phyloP scores from a whole-genome alignment of 306 rosid genomes.

The peach (Prunus persica) region Prunus_persica_NCBIv2 NC_034010.1:7120001-7120500 shows the following conservation, averaged over 20 bases:
- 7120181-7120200: slow-evolving; percentile 19
- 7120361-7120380: not conserved
- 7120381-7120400: not conserved
- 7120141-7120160: too few species aligned
- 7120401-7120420: not conserved
- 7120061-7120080: too few species aligned
- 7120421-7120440: not conserved
- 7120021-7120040: too few species aligned
- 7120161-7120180: not conserved
- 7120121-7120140: not conserved
- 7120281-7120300: not conserved
- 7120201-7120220: slow-evolving; percentile 33
- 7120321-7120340: not conserved
- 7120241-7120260: too few species aligned
- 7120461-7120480: not conserved
- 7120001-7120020: too few species aligned
- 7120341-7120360: not conserved
- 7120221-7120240: slow-evolving; percentile 10
- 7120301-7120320: not conserved
- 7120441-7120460: not conserved
- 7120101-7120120: too few species aligned
- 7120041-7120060: too few species aligned
- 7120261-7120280: not conserved
- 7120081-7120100: too few species aligned
- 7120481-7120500: not conserved